Base-by-base conservation (phyloP, 495 filamentous ascomycete genomes). In the Penicillium egyptiacum region DNA sequence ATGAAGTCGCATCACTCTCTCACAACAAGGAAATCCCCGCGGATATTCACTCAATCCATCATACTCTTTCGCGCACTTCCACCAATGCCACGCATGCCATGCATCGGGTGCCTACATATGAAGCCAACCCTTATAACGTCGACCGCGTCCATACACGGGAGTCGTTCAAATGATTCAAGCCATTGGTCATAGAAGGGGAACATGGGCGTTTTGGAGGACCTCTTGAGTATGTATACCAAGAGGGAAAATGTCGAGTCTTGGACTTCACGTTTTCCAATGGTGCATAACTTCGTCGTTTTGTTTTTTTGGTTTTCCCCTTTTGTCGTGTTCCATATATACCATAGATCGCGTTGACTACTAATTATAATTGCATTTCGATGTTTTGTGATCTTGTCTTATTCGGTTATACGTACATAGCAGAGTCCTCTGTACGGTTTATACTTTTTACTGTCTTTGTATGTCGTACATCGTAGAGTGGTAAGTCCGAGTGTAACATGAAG, bases 101-200 rank as follows among this genome's bases (percentile, higher is more conserved):
- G 5, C 61, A 60, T 7, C 59, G 65, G 11, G 55, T 59, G 17
- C 54, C 61, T n/a, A 64, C 60, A 10, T 72, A 71, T 37, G 70
- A 72, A 19, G 68, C 50, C 7, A 71, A 70, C 25, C 68, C 68
- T 9, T 71, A 66, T 40, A 52, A 70, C 35, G 52, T 71, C 52
- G 70, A 73, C 42, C 68, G 66, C 2, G 59, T 73, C 3, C 60
- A 69, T 47, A 71, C 68, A 2, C 64, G 58, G 7, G 66, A 71
- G 14, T 73, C 68, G 0, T 68, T 70, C 47, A 65, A 62, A 57
- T 67, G 42, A 39, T 17, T 5, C 4, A 12, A 26, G 22, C 3
- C 4, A 51, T 16, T 25, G 0, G 28, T n/a, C 3, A 40, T 19
- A 14, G 12, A 43, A 43, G 26, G n/a, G 12, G 47, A 12, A 23